Percentiles rank a stretch among this genome's conserved stretches.
These are phyloP conservation scores for Diaporthe nobilis DNA, from an alignment of 2,329 filamentous ascomycete species.

Conservation along the genomic window DNA sequence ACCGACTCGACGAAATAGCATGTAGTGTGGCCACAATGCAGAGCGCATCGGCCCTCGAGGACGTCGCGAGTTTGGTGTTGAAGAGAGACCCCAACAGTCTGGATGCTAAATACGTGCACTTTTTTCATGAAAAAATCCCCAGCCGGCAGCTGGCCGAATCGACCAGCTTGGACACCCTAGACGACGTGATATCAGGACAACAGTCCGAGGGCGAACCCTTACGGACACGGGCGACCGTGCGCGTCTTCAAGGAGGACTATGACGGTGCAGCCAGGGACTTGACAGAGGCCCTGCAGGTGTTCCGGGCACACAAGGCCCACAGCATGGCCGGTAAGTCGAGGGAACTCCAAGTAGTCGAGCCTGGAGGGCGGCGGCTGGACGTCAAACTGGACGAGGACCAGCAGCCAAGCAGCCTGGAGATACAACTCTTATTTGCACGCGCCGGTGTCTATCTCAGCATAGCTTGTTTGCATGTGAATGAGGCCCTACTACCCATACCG, in stretches of 20 bases:
- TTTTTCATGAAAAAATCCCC: constrained; percentile 92
- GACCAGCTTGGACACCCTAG: constrained; percentile 76
- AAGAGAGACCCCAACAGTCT: constrained; percentile 76
- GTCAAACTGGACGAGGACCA: constrained; percentile 59
- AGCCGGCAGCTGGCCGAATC: constrained; percentile 79
- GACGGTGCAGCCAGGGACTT: constrained; percentile 79
- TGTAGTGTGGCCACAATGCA: constrained; percentile 89
- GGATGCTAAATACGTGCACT: constrained; percentile 90
- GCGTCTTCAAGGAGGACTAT: constrained; percentile 82
- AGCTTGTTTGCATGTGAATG: constrained; percentile 75
- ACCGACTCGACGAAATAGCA: constrained; percentile 85
- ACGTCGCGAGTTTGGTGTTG: constrained; percentile 80
- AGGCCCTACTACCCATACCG: constrained; percentile 53
- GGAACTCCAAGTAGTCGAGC: constrained; percentile 59
- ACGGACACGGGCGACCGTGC: constrained; percentile 81
- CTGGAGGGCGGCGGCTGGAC: constrained; percentile 50
- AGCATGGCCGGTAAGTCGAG: constrained; percentile 63
- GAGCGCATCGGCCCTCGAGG: constrained; percentile 81
- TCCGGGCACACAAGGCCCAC: constrained; percentile 66
- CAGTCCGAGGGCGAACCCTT: constrained; percentile 76
- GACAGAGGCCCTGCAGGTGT: constrained; percentile 73
- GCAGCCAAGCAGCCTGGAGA: constrained; percentile 81
- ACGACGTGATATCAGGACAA: constrained; percentile 75
- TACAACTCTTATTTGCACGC: constrained; percentile 82
- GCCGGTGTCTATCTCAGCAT: constrained; percentile 80